Conservation (phyloP, 1,139 yeast genomes). For the Pichia kudriavzevii region DNA sequence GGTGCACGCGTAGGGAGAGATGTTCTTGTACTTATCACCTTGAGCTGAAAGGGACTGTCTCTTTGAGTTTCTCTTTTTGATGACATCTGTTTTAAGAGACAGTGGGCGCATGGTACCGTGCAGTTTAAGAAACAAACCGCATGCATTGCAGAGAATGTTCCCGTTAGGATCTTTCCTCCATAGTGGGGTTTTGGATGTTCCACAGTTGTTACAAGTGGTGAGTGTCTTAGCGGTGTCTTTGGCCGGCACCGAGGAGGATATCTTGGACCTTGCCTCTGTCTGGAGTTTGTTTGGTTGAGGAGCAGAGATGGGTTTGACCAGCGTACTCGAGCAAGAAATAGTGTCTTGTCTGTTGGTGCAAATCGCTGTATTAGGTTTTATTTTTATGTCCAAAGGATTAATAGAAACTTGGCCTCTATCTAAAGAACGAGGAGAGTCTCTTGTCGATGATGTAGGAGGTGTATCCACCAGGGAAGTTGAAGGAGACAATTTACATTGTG, state of each 20-base stretch:
- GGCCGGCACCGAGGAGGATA: slow-evolving; percentile 20
- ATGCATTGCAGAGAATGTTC: slow-evolving; percentile 52
- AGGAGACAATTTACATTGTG: too few relatives aligned
- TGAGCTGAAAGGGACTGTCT: slow-evolving; percentile 21
- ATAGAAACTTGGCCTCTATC: too few relatives aligned
- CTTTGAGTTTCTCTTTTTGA: slow-evolving; percentile 45
- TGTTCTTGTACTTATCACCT: slow-evolving; percentile 15
- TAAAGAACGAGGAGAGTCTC: too few relatives aligned
- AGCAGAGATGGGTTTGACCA: slow-evolving; percentile 3
- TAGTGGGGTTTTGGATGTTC: slow-evolving; percentile 48
- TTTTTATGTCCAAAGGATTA: slow-evolving; percentile 16
- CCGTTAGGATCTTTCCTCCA: slow-evolving; percentile 55
- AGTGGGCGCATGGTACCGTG: slow-evolving; percentile 56
- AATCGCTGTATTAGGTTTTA: slow-evolving; percentile 12
- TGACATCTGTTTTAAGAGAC: slow-evolving; percentile 50
- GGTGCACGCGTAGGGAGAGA: slow-evolving; percentile 3
- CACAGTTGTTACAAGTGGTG: slow-evolving; percentile 43
- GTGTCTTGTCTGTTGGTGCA: background rate
- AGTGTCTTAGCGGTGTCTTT: slow-evolving; percentile 15
- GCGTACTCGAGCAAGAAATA: background rate
- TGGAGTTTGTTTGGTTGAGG: slow-evolving; percentile 14
- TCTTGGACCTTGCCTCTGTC: slow-evolving; percentile 12
- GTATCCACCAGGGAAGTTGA: too few relatives aligned
- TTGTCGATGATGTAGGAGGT: too few relatives aligned
- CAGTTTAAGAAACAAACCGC: slow-evolving; percentile 49